These are phyloP conservation scores for Schizopora paradoxa DNA, from an alignment of 1,284 basidiomycete species.

Conservation along the genomic window DNA sequence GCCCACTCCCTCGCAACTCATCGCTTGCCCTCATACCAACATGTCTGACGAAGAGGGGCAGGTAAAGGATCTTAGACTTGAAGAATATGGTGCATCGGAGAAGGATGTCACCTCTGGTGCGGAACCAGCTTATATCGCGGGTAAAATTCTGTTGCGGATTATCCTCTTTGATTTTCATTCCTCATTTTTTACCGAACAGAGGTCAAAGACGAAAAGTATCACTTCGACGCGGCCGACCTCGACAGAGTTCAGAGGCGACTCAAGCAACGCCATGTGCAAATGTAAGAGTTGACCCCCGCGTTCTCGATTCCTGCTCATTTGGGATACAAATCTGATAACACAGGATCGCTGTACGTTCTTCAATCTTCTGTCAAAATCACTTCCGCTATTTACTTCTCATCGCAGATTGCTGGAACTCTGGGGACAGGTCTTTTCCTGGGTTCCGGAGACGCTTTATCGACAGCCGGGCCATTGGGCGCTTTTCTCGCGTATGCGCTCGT, in stretches of 20 bases:
- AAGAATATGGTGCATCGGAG: too few species aligned
- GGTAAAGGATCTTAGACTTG: too few species aligned
- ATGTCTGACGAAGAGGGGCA: too few species aligned
- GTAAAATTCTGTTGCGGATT: too few species aligned
- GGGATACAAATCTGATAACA: too few species aligned
- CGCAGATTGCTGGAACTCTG: constrained; percentile 69
- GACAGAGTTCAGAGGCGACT: constrained; percentile 58
- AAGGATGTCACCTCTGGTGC: too few species aligned
- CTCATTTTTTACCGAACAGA: too few species aligned
- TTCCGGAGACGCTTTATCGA: constrained; percentile 55
- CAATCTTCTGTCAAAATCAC: not conserved
- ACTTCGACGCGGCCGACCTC: constrained; percentile 51
- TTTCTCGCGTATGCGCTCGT: constrained; percentile 57
- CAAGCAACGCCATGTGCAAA: constrained; percentile 69
- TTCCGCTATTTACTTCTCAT: not conserved
- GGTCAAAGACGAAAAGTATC: constrained; percentile 18
- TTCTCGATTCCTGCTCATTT: too few species aligned
- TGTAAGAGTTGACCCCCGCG: constrained; percentile 39
- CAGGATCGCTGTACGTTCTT: constrained; percentile 53
- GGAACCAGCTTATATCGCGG: too few species aligned
- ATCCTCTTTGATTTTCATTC: too few species aligned
- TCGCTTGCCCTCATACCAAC: too few species aligned
- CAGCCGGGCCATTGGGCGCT: constrained; percentile 56
- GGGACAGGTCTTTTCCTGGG: constrained; percentile 82
- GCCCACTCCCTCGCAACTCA: too few species aligned